These are phyloP conservation scores for Cercophora newfieldiana DNA, from an alignment of 495 filamentous ascomycete species.

Conservation along the genomic window DNA sequence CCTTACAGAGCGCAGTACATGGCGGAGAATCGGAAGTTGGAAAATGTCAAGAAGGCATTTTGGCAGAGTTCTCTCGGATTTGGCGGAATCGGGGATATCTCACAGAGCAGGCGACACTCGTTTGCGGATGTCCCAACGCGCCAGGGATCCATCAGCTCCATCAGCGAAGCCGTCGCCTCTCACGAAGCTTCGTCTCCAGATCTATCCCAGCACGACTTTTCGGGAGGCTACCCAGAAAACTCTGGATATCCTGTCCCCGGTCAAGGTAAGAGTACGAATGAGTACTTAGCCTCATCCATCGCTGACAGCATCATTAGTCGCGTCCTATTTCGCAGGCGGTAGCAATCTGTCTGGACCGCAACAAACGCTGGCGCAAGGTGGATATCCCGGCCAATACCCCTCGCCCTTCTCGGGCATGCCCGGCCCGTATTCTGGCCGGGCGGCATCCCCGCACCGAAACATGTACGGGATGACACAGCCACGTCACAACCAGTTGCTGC, in stretches of 20 bases:
- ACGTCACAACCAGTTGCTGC: conserved; percentile 78
- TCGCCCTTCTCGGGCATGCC: conserved; percentile 48
- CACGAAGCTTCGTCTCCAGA: conserved; percentile 47
- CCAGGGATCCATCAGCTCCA: conserved; percentile 67
- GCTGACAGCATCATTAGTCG: conserved; percentile 40
- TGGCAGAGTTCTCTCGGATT: conserved; percentile 91
- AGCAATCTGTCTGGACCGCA: conserved; percentile 31
- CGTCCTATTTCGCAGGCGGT: conserved; percentile 50
- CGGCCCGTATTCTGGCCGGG: conserved; percentile 55
- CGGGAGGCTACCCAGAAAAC: conserved; percentile 34
- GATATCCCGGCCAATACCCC: conserved; percentile 41
- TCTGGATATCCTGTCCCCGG: conserved; percentile 33
- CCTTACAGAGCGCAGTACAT: conserved; percentile 57
- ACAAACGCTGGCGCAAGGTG: conserved; percentile 40
- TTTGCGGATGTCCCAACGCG: conserved; percentile 79
- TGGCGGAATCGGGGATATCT: conserved; percentile 64
- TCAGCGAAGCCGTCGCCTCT: conserved; percentile 52
- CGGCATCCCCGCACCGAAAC: conserved; percentile 56
- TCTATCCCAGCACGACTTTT: conserved; percentile 38
- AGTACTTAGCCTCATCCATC: too few species aligned
- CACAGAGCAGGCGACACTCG: conserved; percentile 93
- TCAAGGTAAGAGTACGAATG: conserved; percentile 41
- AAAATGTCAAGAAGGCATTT: conserved; percentile 75
- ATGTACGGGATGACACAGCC: conserved; percentile 65
- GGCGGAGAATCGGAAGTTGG: conserved; percentile 71